These are phyloP conservation scores for Exserohilum rostratum DNA, from an alignment of 2,329 filamentous ascomycete species.

Conservation along the genomic window DNA sequence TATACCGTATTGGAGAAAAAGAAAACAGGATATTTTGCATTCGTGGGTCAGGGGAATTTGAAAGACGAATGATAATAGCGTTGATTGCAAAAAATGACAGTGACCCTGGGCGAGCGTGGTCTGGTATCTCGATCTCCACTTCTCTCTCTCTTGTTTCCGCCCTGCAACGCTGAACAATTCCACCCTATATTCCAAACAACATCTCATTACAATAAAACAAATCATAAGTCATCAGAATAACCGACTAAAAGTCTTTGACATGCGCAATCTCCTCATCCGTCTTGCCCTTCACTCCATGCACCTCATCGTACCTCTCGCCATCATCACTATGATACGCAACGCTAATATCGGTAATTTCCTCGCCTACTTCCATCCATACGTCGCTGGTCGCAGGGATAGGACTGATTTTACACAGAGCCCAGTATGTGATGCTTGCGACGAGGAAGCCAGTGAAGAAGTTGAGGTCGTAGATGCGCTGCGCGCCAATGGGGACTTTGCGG, in stretches of 20 bases:
- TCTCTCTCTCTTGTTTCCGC: too few species aligned
- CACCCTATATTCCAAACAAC: neutral
- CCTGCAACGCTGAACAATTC: too few species aligned
- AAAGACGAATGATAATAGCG: neutral
- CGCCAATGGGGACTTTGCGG: slow-evolving; percentile 72
- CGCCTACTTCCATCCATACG: slow-evolving; percentile 78
- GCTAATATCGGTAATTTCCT: slow-evolving; percentile 35
- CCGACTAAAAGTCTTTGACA: slow-evolving; percentile 18
- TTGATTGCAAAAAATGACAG: slow-evolving; percentile 7
- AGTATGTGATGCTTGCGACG: slow-evolving; percentile 72
- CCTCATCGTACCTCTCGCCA: slow-evolving; percentile 34
- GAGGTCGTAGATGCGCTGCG: slow-evolving; percentile 84
- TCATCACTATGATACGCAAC: slow-evolving; percentile 38
- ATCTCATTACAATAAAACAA: neutral
- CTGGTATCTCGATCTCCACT: too few species aligned
- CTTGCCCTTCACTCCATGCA: slow-evolving; percentile 28
- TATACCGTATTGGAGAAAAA: too few species aligned
- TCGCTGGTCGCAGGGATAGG: slow-evolving; percentile 78
- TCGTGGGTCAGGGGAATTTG: too few species aligned
- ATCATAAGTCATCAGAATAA: neutral
- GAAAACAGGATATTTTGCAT: too few species aligned
- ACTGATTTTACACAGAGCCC: slow-evolving; percentile 68
- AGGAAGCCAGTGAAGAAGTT: slow-evolving; percentile 90
- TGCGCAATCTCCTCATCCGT: slow-evolving; percentile 13
- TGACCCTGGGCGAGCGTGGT: slow-evolving; percentile 12